Evolutionary conservation across 2,329 filamentous ascomycete genomes (phyloP), one percentile per base, ranked within the genome.

Genomic region (Cladosporium velox): DNA sequence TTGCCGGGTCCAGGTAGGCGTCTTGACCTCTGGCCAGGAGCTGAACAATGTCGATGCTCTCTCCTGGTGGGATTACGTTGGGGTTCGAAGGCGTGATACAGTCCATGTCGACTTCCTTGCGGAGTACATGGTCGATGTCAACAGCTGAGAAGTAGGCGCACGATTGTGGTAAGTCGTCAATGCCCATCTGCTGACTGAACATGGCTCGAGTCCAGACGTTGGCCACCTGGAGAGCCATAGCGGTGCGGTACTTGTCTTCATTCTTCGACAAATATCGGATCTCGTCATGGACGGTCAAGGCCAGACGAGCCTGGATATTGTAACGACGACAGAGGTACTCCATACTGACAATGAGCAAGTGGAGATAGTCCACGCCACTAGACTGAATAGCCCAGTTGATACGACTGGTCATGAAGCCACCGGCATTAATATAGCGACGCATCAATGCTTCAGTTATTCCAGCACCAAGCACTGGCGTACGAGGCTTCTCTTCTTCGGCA

Each of bases 351-450:
- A 99, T 92, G 21, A 99, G 85, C 4, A 99, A 87, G 75, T 99
- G 95, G 1, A 99, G 86, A 77, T 99, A 99, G 78, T 99, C 96
- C 4, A 98, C 94, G 5, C 96, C 95, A 0, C 92, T 96, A 0
- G 93, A 97, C 75, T 99, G 95, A 72, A 99, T 98, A 3, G 95
- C 95, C 95, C 95, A 99, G 76, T 99, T 99, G 80, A 99, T 98
- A 38, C 96, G 90, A 21, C 91, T 96, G 1, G 95, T 97, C 81
- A 99, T 90, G 80, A 97, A 99, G 26, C 90, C 92, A 41, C 93
- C 93, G 0, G 55, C 49, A 75, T 92, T 95, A 72, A 99, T 89
- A 75, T 90, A 96, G 18, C 91, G 89, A 63, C 89, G 85, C 90
- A 96, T 96, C 24, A 99, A 82, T 0, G 96, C 95, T 80, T 99